A percentile compares a stretch with the other conserved stretches of the same genome.
Evolutionary conservation across 2,329 filamentous ascomycete species (phyloP).

Genomic region (Ceratocystis alfenasii): DNA sequence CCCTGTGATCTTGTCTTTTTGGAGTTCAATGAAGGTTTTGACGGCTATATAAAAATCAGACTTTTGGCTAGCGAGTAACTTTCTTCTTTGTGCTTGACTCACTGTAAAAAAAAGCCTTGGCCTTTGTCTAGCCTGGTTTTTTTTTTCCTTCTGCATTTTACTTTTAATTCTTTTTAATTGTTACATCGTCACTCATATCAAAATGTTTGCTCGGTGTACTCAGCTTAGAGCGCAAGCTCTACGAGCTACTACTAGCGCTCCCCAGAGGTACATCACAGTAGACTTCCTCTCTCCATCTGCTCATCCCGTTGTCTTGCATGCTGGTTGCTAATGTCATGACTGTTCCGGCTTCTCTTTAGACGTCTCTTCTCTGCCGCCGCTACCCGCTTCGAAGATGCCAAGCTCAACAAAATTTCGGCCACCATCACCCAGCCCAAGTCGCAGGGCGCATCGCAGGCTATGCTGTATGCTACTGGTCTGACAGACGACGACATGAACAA

Average conservation of each 20-base stretch:
- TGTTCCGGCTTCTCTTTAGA: constrained; percentile 27
- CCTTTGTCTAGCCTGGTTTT: not conserved
- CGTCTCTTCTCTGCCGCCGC: constrained; percentile 42
- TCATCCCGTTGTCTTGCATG: not conserved
- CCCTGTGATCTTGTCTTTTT: constrained; percentile 27
- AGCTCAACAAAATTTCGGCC: constrained; percentile 73
- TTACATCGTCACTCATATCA: constrained; percentile 18
- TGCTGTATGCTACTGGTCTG: constrained; percentile 93
- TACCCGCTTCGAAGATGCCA: constrained; percentile 32
- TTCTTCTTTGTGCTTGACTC: not conserved
- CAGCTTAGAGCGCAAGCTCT: constrained; percentile 25
- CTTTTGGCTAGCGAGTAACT: constrained; percentile 3
- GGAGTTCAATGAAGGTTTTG: constrained; percentile 12
- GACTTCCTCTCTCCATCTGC: not conserved
- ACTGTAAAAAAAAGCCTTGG: not conserved
- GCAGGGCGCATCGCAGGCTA: constrained; percentile 95
- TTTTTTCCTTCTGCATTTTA: not conserved
- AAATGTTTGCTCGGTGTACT: constrained; percentile 25
- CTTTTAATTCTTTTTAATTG: constrained; percentile 6
- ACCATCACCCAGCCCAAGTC: constrained; percentile 93
- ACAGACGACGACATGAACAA: constrained; percentile 82
- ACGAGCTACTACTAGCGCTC: constrained; percentile 20
- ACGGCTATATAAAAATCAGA: constrained; percentile 4
- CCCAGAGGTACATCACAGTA: constrained; percentile 18
- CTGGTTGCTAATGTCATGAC: constrained; percentile 19